Evolutionary conservation across 768 basidiomycete genomes (phyloP), one percentile per base, ranked within the genome.

Genomic region (Terana coerulea): DNA sequence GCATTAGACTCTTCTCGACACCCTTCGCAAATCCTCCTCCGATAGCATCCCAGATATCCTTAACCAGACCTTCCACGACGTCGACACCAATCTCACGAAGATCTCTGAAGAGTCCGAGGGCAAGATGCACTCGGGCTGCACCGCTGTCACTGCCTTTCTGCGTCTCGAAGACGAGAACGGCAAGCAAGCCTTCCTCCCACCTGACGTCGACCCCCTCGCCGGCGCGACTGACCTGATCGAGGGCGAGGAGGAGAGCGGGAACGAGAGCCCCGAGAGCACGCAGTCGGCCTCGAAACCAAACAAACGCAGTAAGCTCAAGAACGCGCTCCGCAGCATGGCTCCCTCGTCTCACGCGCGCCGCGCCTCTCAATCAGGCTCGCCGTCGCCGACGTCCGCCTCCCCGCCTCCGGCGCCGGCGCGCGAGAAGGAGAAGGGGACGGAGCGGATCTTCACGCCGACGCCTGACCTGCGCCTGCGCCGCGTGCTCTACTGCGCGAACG

Each of bases 51-150:
- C 95, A 2, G 94, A 95, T 60, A 66, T 94, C 53, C 80, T 98
- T 52, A 98, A 98, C 66, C 75, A 86, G 62, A 93, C 97, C 3
- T 99, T 98, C 74, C 94, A 97, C 67, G 78, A 82, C 34, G 97
- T 98, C 52, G 97, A 99, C 63, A 77, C 72, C 41, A 76, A 79
- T 51, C 78, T 99, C 28, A 94, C 92, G 15, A 79, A 76, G 41
- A 83, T 98, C 62, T 86, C 93, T 49, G 88, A 89, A 62, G 83
- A 88, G 57, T 88, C 88, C 5, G 86, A 90, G 34, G 92, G 91
- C 59, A 93, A 91, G 67, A 94, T 95, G 43, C 92, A 95, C 61
- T 94, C 91, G 6, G 97, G 97, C 1, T 98, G 95, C 64, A 99
- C 97, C 3, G 97, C 91, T 4, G 97, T 97, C 30, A 94, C 91